Evolutionary conservation across 1,284 basidiomycete species (phyloP).

Genomic region (Malassezia slooffiae): DNA sequence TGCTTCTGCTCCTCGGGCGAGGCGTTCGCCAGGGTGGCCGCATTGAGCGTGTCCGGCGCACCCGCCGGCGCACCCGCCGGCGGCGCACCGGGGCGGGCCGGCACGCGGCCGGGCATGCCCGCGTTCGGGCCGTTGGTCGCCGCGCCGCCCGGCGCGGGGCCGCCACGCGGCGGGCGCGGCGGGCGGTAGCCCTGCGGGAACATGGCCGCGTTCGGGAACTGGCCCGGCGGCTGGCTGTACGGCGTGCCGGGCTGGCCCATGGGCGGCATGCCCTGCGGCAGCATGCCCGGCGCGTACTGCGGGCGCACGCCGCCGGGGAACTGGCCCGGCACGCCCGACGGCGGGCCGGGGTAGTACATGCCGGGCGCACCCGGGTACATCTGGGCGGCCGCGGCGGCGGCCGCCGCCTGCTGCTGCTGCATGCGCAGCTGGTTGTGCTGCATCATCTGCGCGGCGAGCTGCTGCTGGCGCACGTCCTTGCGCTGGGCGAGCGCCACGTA

Average conservation of each 20-base stretch:
- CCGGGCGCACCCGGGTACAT: constrained; percentile 42
- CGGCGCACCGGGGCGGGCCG: constrained; percentile 26
- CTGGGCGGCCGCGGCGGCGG: constrained; percentile 28
- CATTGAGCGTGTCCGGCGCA: constrained; percentile 36
- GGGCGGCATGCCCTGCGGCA: constrained; percentile 43
- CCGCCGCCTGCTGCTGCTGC: constrained; percentile 36
- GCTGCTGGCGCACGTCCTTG: constrained; percentile 93
- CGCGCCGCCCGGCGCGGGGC: constrained; percentile 27
- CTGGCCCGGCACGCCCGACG: constrained; percentile 20
- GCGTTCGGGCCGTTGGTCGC: constrained; percentile 13
- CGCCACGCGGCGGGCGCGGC: constrained; percentile 36
- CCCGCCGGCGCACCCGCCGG: constrained; percentile 16
- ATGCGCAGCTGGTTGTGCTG: constrained; percentile 47
- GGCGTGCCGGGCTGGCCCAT: constrained; percentile 25
- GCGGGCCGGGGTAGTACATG: constrained; percentile 45
- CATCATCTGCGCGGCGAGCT: constrained; percentile 77
- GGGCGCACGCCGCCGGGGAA: constrained; percentile 45
- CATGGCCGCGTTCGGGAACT: constrained; percentile 40
- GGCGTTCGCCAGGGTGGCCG: constrained; percentile 43
- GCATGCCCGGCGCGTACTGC: constrained; percentile 44
- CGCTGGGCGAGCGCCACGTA: constrained; percentile 98
- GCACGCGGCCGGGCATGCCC: constrained; percentile 3
- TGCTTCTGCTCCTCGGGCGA: constrained; percentile 47
- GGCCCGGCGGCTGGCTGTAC: constrained; percentile 38
- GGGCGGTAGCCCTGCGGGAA: constrained; percentile 44